A percentile compares a stretch with the other conserved stretches of the same genome.
These are phyloP conservation scores for Diversispora epigaea DNA, from an alignment of 192 early-diverging fungal genomes.

Conservation along the genomic window DNA sequence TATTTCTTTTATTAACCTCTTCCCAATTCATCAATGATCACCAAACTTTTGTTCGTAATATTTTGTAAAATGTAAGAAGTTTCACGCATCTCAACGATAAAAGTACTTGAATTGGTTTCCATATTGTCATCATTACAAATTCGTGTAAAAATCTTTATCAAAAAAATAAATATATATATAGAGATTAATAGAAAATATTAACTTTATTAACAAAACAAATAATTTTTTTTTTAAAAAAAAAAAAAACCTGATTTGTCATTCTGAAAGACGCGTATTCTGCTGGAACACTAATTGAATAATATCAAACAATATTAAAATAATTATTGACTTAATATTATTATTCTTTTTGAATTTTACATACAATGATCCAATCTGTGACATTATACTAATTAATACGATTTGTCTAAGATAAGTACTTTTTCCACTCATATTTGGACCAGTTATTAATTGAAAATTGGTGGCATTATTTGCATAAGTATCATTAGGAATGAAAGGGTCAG, in stretches of 20 bases:
- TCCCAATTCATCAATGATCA: constrained; percentile 92
- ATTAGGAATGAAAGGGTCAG: constrained; percentile 65
- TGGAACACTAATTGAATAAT: constrained; percentile 58
- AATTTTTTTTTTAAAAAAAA: background rate
- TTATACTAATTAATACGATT: constrained; percentile 70
- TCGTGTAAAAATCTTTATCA: constrained; percentile 63
- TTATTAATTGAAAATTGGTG: constrained; percentile 72
- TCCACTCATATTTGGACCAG: constrained; percentile 92
- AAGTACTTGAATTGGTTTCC: constrained; percentile 66
- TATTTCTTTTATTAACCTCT: constrained; percentile 39
- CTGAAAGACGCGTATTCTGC: constrained; percentile 77
- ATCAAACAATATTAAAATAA: background rate
- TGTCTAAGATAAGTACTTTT: constrained; percentile 86
- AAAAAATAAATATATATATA: background rate
- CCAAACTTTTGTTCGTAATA: constrained; percentile 64
- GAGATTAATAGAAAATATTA: background rate
- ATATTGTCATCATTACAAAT: constrained; percentile 71
- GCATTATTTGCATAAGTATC: constrained; percentile 58
- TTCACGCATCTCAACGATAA: constrained; percentile 88
- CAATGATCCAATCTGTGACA: constrained; percentile 87
- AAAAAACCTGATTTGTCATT: constrained; percentile 56
- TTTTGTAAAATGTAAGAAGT: constrained; percentile 78
- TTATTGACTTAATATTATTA: background rate
- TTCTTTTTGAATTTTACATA: constrained; percentile 39
- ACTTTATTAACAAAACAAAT: background rate